A percentile compares a stretch with the other conserved stretches of the same genome.
Conservation (phyloP, 495 filamentous ascomycete genomes). For the Daldinia decipiens region DNA sequence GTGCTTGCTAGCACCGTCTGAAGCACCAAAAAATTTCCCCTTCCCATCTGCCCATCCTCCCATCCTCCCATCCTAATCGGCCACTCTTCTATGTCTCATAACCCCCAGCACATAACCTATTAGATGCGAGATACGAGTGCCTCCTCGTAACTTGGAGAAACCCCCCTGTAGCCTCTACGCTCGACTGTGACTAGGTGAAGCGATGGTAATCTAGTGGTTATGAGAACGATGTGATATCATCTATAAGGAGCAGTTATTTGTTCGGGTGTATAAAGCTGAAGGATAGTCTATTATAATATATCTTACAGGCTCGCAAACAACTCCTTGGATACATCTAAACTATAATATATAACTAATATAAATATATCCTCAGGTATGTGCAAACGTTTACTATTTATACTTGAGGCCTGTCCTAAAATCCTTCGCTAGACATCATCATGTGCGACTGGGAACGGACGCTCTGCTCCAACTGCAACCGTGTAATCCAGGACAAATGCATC, state of each 20-base stretch:
- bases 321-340: not conserved
- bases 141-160: not conserved
- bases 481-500: slow-evolving; percentile 13
- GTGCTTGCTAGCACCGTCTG: too few relatives aligned
- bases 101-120: not conserved
- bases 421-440: slow-evolving; percentile 5
- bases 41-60: not conserved
- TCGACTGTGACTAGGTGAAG: not conserved
- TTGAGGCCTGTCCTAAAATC: not conserved
- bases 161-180: not conserved
- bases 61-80: not conserved
- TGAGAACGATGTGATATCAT: slow-evolving; percentile 1
- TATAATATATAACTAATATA: not conserved
- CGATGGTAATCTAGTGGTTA: not conserved
- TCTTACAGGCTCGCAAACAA: not conserved
- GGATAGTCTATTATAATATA: not conserved
- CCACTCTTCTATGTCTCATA: not conserved
- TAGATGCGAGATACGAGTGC: not conserved
- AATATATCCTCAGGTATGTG: not conserved
- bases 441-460: slow-evolving; percentile 12
- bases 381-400: not conserved
- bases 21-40: too few relatives aligned
- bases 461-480: slow-evolving; percentile 11
- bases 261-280: not conserved
- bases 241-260: not conserved